phyloP scores from a whole-genome alignment of 176 grass and related monocot species.

The Leersia perrieri region DNA sequence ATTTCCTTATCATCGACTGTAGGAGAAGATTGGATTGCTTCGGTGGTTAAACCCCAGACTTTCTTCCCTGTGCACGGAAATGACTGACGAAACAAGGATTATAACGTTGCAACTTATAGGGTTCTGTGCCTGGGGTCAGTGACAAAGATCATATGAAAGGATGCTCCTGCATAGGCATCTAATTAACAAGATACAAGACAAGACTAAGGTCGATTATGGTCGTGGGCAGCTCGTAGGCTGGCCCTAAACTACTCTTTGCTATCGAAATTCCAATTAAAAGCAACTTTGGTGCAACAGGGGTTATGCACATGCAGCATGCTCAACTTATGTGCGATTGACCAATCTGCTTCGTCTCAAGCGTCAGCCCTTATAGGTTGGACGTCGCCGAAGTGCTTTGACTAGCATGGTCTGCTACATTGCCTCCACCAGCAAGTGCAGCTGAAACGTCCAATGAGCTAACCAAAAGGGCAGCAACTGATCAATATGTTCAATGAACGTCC shows the following conservation, averaged over 20 bases:
- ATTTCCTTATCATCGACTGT: conserved; percentile 32
- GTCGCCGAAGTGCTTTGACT: conserved; percentile 27
- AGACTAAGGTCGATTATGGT: background rate
- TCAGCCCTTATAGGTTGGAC: background rate
- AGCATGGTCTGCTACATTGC: background rate
- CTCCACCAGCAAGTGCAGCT: background rate
- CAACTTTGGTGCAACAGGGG: conserved; percentile 31
- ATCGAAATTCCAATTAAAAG: background rate
- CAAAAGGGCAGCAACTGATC: background rate
- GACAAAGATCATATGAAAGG: background rate
- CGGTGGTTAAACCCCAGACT: conserved; percentile 5
- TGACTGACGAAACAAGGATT: conserved; percentile 5
- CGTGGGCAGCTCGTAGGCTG: background rate
- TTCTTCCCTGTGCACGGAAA: background rate
- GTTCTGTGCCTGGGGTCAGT: background rate
- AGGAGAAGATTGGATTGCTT: background rate
- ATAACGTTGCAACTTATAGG: conserved; percentile 22
- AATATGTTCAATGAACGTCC: too few relatives aligned
- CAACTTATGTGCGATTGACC: conserved; percentile 7
- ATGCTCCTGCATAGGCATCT: conserved; percentile 7
- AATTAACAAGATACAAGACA: background rate
- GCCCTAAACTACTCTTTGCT: background rate
- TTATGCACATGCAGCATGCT: background rate
- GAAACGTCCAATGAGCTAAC: background rate
- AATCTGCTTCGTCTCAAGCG: background rate